Evolutionary conservation across 2,329 filamentous ascomycete species (phyloP).

Genomic region (Botrytis squamosa): DNA sequence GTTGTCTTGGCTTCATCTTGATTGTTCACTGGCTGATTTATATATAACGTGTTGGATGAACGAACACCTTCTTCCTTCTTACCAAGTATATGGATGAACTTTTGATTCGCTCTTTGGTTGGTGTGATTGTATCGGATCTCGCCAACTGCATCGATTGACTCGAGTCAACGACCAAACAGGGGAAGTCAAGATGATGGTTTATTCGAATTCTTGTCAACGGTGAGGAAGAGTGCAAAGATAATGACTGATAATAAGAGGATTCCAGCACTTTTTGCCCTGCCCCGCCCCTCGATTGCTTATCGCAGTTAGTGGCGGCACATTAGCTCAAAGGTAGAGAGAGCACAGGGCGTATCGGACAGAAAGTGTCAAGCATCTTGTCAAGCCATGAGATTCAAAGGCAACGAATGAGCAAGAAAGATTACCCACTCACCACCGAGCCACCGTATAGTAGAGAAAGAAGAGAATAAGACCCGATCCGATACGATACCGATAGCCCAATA

Average conservation of each 20-base stretch:
- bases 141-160: neutral
- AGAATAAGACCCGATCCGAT: neutral
- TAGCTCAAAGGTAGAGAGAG: conserved; percentile 1
- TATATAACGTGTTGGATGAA: neutral
- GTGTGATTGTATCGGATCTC: neutral
- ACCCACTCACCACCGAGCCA: neutral
- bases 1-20: neutral
- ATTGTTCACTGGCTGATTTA: neutral
- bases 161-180: neutral
- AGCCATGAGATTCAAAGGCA: conserved; percentile 2
- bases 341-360: conserved; percentile 15
- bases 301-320: conserved; percentile 7
- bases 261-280: neutral
- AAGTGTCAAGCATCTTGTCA: neutral
- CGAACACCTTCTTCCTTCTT: neutral
- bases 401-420: neutral
- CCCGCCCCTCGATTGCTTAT: conserved; percentile 17
- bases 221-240: neutral
- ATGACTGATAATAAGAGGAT: neutral
- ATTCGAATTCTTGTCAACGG: neutral
- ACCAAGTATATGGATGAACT: neutral
- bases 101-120: neutral
- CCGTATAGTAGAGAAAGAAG: conserved; percentile 8
- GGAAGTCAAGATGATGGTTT: neutral
- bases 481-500: neutral